A percentile compares a stretch with the other conserved stretches of the same genome.
phyloP scores from a whole-genome alignment of 169 alveolate genomes.

The Amoebophrya sp. region DNA sequence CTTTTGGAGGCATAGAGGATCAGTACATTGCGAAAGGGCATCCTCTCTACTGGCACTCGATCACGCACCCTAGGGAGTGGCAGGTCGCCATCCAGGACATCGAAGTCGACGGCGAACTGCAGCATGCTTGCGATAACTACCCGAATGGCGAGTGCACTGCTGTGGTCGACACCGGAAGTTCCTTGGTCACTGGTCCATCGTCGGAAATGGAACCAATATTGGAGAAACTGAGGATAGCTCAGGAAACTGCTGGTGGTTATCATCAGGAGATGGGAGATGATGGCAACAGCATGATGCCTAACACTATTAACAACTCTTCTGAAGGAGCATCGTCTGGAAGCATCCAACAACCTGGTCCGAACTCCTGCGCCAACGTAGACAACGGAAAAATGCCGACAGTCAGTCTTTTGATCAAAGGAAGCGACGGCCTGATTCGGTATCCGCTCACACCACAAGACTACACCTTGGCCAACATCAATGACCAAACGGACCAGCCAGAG shows the following conservation, averaged over 20 bases:
- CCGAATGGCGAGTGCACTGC: conserved; percentile 8
- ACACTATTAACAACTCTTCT: no score
- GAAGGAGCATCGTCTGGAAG: no score
- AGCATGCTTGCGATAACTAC: conserved; percentile 4
- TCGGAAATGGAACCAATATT: not conserved
- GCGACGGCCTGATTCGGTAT: not conserved
- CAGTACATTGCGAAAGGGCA: conserved; percentile 25
- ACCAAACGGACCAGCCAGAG: not conserved
- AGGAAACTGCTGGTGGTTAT: no score
- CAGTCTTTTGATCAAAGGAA: not conserved
- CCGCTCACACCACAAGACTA: conserved; percentile 17
- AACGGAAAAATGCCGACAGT: not conserved
- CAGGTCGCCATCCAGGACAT: not conserved
- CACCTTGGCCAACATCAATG: not conserved
- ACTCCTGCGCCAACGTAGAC: not conserved
- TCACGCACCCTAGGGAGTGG: conserved; percentile 8
- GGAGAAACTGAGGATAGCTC: no score
- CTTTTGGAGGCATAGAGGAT: not conserved
- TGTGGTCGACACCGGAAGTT: not conserved
- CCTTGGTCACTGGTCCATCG: not conserved
- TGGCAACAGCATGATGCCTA: no score
- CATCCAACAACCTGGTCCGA: no score
- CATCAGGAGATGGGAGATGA: not conserved
- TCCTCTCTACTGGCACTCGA: not conserved
- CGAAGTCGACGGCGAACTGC: not conserved